Conservation (phyloP, 345 rosid species). For the Pistacia vera region DNA sequence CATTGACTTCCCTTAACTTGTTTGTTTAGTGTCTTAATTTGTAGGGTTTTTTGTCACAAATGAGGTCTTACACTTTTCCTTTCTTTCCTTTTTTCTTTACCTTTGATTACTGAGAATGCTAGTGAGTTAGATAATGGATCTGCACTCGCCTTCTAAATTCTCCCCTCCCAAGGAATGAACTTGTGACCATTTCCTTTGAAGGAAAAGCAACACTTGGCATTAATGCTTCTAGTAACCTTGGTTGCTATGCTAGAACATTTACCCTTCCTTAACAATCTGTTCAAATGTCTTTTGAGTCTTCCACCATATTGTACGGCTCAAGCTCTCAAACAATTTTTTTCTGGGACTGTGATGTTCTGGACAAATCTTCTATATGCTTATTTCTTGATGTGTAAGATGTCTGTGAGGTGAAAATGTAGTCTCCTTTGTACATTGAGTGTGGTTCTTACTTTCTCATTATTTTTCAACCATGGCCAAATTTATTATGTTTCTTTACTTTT, state of each 20-base stretch:
- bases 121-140: neutral
- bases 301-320: neutral
- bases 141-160: neutral
- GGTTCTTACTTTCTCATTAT: conserved; percentile 7
- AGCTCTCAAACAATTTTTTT: neutral
- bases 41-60: neutral
- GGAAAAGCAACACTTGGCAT: neutral
- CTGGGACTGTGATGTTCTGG: neutral
- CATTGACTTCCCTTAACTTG: conserved; percentile 6
- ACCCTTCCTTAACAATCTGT: neutral
- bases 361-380: neutral
- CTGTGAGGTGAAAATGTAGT: neutral
- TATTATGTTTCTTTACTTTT: conserved; percentile 2
- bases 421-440: neutral
- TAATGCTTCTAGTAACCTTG: neutral
- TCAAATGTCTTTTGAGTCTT: neutral
- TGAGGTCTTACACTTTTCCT: neutral
- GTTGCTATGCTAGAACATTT: neutral
- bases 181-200: neutral
- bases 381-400: neutral
- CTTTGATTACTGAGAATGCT: neutral
- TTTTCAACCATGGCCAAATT: neutral
- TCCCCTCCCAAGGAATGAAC: neutral
- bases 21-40: conserved; percentile 15
- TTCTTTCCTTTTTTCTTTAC: neutral